Evolutionary conservation across 2,329 filamentous ascomycete genomes (phyloP), one percentile per base, ranked within the genome.

Genomic region (Myrmaecium sp.): DNA sequence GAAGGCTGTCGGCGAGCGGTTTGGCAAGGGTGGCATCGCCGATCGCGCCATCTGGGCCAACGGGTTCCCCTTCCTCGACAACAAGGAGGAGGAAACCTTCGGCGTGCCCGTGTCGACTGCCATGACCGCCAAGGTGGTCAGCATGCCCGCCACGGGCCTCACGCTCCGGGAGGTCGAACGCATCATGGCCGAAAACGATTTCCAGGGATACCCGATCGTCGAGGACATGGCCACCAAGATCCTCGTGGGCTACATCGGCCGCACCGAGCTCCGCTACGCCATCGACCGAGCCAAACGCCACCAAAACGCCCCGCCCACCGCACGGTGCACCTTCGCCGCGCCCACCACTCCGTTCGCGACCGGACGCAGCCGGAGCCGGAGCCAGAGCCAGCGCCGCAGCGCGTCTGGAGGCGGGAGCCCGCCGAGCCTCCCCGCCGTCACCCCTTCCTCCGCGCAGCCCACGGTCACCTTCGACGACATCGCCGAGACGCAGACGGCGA

Each of bases 41-140:
- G 89, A 98, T 50, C 76, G 83, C 34, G 93, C 94, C 81, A 98
- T 98, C 41, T 93, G 83, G 76, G 93, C 94, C 56, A 95, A 82
- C 40, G 89, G 89, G 1, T 93, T 94, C 43, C 89, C 89, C 0
- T 98, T 91, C 54, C 64, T 98, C 3, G 89, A 98, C 55, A 91
- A 79, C 52, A 98, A 98, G 47, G 86, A 95, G 51, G 89, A 95
- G 30, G 84, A 94, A 52, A 84, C 84, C 28, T 94, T 95, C 51
- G 86, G 84, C 24, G 84, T 95, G 1, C 78, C 89, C 0, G 89
- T 95, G 6, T 89, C 81, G 0, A 70, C 80, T 35, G 81, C 80
- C 36, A 94, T 95, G 84, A 84, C 74, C 1, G 67, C 66, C 3
- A 69, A 79, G 27, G 66, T 84, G 1, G 69, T 80, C 3, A 69